Evolutionary conservation across 1,284 basidiomycete species (phyloP), one percentile per base, ranked within the genome.

Genomic region (Abortiporus biennis): DNA sequence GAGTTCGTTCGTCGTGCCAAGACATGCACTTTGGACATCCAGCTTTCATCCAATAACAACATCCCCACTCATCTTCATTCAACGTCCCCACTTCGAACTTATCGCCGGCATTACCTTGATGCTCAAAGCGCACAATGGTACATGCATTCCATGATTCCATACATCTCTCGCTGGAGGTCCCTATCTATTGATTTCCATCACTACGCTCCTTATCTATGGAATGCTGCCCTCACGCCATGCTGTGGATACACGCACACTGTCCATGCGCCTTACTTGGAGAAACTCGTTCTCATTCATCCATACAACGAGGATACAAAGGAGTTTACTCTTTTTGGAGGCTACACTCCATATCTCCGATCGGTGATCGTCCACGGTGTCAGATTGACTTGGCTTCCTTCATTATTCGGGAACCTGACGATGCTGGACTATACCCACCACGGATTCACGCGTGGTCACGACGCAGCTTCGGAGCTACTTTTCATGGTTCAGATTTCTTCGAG

Each of bases 221-320:
- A 79, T 45, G 74, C 76, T 11, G 69, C 76, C 13, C 65, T 85
- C 41, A 68, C 76, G 31, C 58, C 59, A 44, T 69, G 65, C 47
- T 80, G 74, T 51, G 64, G 63, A 6, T 56, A 57, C 21, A 58
- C 59, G 17, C 54, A 55, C 38, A 44, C 57, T 32, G 55, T 59
- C 16, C 63, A 66, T 40, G 77, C 71, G 1, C 65, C 63, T 16
- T 54, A 61, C 38, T 61, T 85, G 31, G 71, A 76, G 47, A 71
- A 75, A n/a, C 59, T 85, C 21, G 66, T 64, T 4, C 68, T 85
- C 15, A 57, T 76, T 13, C 78, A 80, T 54, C 73, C 76, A 16
- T 62, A 63, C 35, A 85, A 85, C 52, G 81, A 85, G 48, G 80
- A 84, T 54, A 66, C 68, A 15, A 78, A 78, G 55, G 76, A 80